Evolutionary conservation across 768 basidiomycete species (phyloP).

Genomic region (Lactifluus rugatus): DNA sequence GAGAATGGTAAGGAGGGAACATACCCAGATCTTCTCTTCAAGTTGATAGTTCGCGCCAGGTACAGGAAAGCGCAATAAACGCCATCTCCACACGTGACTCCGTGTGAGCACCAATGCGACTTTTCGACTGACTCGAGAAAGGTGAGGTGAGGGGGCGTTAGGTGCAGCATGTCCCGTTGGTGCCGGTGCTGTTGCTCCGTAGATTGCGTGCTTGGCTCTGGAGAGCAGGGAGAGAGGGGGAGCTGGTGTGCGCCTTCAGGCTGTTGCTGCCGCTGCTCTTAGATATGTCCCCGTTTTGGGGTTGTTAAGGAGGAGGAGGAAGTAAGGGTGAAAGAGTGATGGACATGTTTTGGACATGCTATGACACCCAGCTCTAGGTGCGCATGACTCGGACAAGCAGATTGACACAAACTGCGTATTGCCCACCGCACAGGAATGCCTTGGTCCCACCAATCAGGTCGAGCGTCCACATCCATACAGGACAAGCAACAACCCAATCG

Average conservation of each 20-base stretch:
- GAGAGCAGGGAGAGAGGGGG: slow-evolving; percentile 39
- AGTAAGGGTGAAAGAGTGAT: slow-evolving; percentile 36
- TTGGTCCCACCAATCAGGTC: slow-evolving; percentile 53
- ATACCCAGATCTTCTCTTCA: no score
- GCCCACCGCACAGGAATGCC: slow-evolving; percentile 51
- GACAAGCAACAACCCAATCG: neutral
- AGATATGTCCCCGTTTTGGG: no score
- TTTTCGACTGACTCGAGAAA: slow-evolving; percentile 91
- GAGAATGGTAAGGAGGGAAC: slow-evolving; percentile 24
- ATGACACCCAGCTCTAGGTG: slow-evolving; percentile 47
- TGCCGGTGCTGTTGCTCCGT: no score
- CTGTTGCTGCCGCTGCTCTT: slow-evolving; percentile 32
- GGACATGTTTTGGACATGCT: slow-evolving; percentile 80
- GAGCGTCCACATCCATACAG: slow-evolving; percentile 34
- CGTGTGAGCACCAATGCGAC: slow-evolving; percentile 81
- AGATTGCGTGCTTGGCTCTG: no score
- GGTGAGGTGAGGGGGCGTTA: slow-evolving; percentile 29
- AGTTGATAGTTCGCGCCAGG: no score
- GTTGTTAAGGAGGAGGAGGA: no score
- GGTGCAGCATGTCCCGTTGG: neutral
- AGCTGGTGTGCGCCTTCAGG: slow-evolving; percentile 73
- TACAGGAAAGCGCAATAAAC: no score
- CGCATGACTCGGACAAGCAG: slow-evolving; percentile 43
- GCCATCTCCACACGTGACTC: slow-evolving; percentile 59
- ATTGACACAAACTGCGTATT: slow-evolving; percentile 54